These are phyloP conservation scores for Sarocladium strictum DNA, from an alignment of 2,329 filamentous ascomycete species.

Conservation along the genomic window DNA sequence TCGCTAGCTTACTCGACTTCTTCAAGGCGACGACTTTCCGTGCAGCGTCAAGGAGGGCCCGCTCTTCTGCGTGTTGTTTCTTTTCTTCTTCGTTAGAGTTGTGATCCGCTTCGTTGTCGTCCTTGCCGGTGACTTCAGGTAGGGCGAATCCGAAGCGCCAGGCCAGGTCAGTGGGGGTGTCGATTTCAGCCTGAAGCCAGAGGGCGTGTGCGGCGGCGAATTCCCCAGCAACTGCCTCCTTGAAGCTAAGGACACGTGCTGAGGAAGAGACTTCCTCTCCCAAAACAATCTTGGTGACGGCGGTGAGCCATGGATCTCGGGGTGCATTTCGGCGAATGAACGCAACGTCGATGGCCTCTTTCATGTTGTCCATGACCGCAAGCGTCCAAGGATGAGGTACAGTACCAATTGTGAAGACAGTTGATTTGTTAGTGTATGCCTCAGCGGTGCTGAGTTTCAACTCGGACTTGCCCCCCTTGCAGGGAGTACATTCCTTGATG, in stretches of 20 bases:
- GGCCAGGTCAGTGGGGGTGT: slow-evolving; percentile 65
- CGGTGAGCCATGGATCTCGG: slow-evolving; percentile 74
- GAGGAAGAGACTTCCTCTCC: slow-evolving; percentile 47
- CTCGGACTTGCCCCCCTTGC: slow-evolving; percentile 52
- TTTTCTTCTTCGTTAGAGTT: slow-evolving; percentile 18
- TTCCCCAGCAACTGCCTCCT: slow-evolving; percentile 71
- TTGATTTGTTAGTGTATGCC: slow-evolving; percentile 65
- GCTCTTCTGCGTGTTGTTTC: slow-evolving; percentile 34
- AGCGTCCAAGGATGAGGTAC: slow-evolving; percentile 91
- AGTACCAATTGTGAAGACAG: slow-evolving; percentile 74
- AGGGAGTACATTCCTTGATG: slow-evolving; percentile 65
- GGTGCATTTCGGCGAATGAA: slow-evolving; percentile 62
- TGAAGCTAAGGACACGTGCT: slow-evolving; percentile 66
- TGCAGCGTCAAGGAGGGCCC: slow-evolving; percentile 40
- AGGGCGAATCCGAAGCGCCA: slow-evolving; percentile 88
- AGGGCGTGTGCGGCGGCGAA: slow-evolving; percentile 59
- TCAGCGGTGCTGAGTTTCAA: slow-evolving; percentile 62
- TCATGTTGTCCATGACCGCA: slow-evolving; percentile 58
- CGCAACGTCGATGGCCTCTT: slow-evolving; percentile 52
- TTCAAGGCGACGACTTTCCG: slow-evolving; percentile 44
- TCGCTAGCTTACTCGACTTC: slow-evolving; percentile 36
- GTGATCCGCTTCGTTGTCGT: slow-evolving; percentile 41
- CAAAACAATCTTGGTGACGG: slow-evolving; percentile 64
- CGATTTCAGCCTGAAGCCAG: slow-evolving; percentile 71
- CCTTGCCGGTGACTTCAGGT: slow-evolving; percentile 40